Percentiles rank a stretch among this genome's conserved stretches.
Evolutionary conservation across 2,329 filamentous ascomycete species (phyloP).

Genomic region (Clonostachys chloroleuca): DNA sequence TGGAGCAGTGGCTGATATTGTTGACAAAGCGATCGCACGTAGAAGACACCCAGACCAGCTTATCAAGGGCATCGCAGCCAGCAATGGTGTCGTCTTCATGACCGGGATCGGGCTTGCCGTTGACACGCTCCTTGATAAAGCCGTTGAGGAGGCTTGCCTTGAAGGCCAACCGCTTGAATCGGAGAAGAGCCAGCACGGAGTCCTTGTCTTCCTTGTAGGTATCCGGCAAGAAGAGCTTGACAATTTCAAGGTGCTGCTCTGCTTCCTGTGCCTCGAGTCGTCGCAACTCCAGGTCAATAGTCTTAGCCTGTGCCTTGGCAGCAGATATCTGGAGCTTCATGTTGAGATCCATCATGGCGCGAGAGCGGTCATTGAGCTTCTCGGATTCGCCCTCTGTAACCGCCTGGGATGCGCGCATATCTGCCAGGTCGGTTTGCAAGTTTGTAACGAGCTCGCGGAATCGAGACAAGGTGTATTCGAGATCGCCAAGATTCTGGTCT

Average conservation of each 20-base stretch:
- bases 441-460: constrained; percentile 87
- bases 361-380: constrained; percentile 80
- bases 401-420: constrained; percentile 87
- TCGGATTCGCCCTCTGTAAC: constrained; percentile 91
- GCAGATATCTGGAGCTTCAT: constrained; percentile 88
- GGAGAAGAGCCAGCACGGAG: constrained; percentile 81
- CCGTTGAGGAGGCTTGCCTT: constrained; percentile 77
- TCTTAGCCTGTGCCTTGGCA: constrained; percentile 88
- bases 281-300: constrained; percentile 84
- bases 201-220: constrained; percentile 76
- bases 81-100: constrained; percentile 76
- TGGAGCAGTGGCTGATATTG: constrained; percentile 72
- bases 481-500: constrained; percentile 75
- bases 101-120: constrained; percentile 60
- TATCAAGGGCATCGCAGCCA: constrained; percentile 78
- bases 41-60: constrained; percentile 76
- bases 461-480: constrained; percentile 83
- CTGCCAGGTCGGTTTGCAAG: constrained; percentile 81
- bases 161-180: constrained; percentile 84
- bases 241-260: constrained; percentile 80
- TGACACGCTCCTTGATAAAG: constrained; percentile 75
- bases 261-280: constrained; percentile 87
- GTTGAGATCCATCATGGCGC: constrained; percentile 96
- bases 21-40: constrained; percentile 84
- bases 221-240: constrained; percentile 85